A percentile compares a stretch with the other conserved stretches of the same genome.
phyloP scores from a whole-genome alignment of 2,329 filamentous ascomycete species.

The Exophiala sideris region DNA sequence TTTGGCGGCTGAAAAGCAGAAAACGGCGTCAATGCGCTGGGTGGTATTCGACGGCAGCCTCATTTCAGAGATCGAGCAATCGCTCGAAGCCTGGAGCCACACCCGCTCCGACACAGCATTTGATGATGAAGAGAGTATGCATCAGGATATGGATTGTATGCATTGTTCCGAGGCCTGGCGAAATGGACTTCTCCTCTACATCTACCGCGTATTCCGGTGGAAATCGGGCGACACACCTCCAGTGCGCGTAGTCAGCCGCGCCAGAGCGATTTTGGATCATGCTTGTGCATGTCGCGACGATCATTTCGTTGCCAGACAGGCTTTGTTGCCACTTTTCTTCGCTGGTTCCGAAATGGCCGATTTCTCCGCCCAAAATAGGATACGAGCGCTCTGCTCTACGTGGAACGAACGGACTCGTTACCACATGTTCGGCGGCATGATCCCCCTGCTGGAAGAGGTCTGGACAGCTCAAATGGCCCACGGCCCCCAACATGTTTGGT shows the following conservation, averaged over 20 bases:
- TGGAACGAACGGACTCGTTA: constrained; percentile 16
- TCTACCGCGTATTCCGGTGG: constrained; percentile 11
- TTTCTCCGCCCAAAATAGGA: not conserved
- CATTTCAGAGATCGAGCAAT: constrained; percentile 12
- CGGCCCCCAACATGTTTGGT: constrained; percentile 6
- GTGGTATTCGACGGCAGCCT: constrained; percentile 3
- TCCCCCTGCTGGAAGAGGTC: constrained; percentile 14
- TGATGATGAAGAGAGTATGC: constrained; percentile 10
- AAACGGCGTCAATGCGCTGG: constrained; percentile 4
- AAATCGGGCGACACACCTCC: not conserved
- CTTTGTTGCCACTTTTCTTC: constrained; percentile 11
- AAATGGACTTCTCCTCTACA: constrained; percentile 13
- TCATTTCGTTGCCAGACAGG: constrained; percentile 1
- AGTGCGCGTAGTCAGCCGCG: not conserved
- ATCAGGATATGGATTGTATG: constrained; percentile 11
- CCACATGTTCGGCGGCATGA: constrained; percentile 14
- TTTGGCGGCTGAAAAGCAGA: constrained; percentile 7
- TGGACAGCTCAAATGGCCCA: constrained; percentile 5
- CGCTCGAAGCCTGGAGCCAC: constrained; percentile 8
- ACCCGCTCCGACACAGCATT: not conserved
- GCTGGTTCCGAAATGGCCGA: constrained; percentile 12
- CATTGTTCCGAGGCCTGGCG: constrained; percentile 15
- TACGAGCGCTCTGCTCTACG: constrained; percentile 3
- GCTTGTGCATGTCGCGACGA: constrained; percentile 4
- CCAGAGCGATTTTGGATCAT: constrained; percentile 11